These are phyloP conservation scores for Russula earlei DNA, from an alignment of 768 basidiomycete species.

Conservation along the genomic window DNA sequence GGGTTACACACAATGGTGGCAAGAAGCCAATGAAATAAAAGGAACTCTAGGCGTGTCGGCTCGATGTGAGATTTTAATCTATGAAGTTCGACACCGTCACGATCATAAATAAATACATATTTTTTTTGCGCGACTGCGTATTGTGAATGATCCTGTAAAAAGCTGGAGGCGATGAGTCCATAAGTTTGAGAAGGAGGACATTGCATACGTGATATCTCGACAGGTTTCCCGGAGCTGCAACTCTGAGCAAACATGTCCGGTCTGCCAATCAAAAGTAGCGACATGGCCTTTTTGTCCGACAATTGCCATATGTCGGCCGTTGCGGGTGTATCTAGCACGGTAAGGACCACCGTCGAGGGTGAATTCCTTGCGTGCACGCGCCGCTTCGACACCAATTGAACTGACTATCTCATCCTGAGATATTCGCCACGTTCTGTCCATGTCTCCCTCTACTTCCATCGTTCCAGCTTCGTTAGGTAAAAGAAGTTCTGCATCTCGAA, in stretches of 20 bases:
- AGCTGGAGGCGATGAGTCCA: conserved; percentile 35
- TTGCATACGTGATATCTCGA: conserved; percentile 77
- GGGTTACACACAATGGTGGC: conserved; percentile 58
- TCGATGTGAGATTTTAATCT: conserved; percentile 78
- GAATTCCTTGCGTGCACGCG: conserved; percentile 66
- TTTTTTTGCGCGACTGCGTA: conserved; percentile 95
- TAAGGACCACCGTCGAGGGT: conserved; percentile 83
- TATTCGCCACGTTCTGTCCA: conserved; percentile 88
- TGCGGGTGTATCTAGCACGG: conserved; percentile 74
- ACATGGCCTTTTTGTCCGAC: conserved; percentile 78
- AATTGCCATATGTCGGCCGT: conserved; percentile 86
- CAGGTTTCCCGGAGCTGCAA: conserved; percentile 85
- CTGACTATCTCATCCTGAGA: conserved; percentile 68
- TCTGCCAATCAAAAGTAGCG: conserved; percentile 90
- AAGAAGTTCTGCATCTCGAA: conserved; percentile 67
- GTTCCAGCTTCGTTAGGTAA: conserved; percentile 58
- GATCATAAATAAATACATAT: conserved; percentile 94
- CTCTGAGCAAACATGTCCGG: conserved; percentile 77
- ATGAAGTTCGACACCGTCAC: conserved; percentile 88
- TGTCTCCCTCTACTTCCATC: conserved; percentile 64
- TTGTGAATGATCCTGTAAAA: conserved; percentile 86
- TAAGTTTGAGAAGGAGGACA: not conserved
- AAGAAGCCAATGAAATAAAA: conserved; percentile 94
- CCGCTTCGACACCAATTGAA: conserved; percentile 64
- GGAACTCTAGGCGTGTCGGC: conserved; percentile 80